Base-by-base conservation (phyloP, 169 alveolate genomes). In the Plasmodium berghei region DNA sequence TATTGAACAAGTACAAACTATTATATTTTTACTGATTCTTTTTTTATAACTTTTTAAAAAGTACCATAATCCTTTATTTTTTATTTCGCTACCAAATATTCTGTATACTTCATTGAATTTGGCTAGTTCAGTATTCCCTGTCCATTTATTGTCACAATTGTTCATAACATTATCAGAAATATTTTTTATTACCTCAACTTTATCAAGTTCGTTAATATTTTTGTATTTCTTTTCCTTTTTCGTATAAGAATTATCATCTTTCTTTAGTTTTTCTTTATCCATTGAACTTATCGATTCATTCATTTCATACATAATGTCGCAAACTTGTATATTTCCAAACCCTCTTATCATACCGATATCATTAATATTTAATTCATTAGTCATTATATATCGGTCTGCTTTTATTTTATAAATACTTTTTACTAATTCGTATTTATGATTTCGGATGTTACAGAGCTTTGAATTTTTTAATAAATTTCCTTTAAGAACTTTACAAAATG, bases 261-360 rank as follows among this genome's bases (percentile, higher is more conserved):
- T 52, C 20, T 52, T 20, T 58, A 58, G 5, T 24, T 58, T 58
- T 9, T 64, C 54, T 42, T 86, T 67, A 1, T 87, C 87, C 42
- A 34, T 34, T 2, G 42, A 34, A 62, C 49, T 54, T 9, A 16
- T 12, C 45, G 55, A 0, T 56, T 77, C 72, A 9, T 55, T 77
- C 16, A 62, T 14, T 34, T 66, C 90, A 14, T 86, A 74, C 26
- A 92, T 58, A 14, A 87, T 48, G 46, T 92, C 93, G 16, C 95
- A 91, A 0, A 91, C 90, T 16, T 72, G 48, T 56, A 75, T 74
- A 34, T 80, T 10, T 58, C 77, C 70, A 64, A 92, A 61, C 5
- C 95, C 95, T 52, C 90, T 55, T 9, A 92, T 71, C 95, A 92
- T 92, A 34, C 89, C 93, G 9, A 92, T 92, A 34, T 92, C 95